A percentile compares a stretch with the other conserved stretches of the same genome.
phyloP scores from a whole-genome alignment of 768 basidiomycete species.

The Trametes cubensis region DNA sequence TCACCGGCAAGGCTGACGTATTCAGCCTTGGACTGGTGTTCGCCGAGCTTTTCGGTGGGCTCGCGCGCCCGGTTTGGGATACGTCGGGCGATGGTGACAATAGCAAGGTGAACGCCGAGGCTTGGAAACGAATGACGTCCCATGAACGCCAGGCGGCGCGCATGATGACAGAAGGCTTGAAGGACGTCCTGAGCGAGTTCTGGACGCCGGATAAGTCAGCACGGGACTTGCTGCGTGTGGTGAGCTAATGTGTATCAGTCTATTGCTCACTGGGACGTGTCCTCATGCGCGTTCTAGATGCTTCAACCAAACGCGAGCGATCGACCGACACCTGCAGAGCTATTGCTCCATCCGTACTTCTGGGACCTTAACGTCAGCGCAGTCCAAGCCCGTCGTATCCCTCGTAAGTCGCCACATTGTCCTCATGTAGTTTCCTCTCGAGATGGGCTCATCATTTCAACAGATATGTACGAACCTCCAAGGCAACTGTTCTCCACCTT shows the following conservation, averaged over 20 bases:
- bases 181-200: background rate
- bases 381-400: background rate
- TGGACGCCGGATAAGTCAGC: background rate
- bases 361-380: background rate
- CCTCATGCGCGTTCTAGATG: background rate
- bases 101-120: background rate
- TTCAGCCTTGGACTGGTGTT: conserved; percentile 52
- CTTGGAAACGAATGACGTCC: background rate
- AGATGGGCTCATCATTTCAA: too few relatives aligned
- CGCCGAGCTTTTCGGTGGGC: conserved; percentile 38
- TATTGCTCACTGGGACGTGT: too few relatives aligned
- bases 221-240: background rate
- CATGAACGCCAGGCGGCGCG: background rate
- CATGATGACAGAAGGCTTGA: background rate
- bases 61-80: conserved; percentile 4
- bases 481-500: too few relatives aligned
- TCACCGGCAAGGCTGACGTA: conserved; percentile 40
- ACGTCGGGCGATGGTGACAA: background rate
- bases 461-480: too few relatives aligned
- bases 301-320: background rate
- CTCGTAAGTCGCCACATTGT: background rate
- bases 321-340: background rate
- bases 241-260: background rate
- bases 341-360: background rate
- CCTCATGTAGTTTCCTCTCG: too few relatives aligned